These are phyloP conservation scores for Penicillium sp. DNA, from an alignment of 2,329 filamentous ascomycete genomes.

Conservation along the genomic window DNA sequence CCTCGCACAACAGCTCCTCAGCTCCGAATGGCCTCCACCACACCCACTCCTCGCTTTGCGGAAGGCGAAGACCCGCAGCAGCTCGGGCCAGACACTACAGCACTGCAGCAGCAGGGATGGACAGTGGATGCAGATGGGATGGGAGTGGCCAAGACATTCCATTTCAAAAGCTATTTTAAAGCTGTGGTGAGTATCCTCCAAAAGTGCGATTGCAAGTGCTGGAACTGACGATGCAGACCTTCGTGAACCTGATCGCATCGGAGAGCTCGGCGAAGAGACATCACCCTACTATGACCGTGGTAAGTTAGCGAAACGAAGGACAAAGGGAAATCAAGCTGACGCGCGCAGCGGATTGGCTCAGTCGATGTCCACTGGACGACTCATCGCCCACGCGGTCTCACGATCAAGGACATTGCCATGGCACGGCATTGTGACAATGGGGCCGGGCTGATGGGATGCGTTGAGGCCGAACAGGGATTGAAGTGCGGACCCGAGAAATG, in stretches of 20 bases:
- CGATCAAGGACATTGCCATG: constrained; percentile 35
- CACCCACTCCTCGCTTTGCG: constrained; percentile 24
- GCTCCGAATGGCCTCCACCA: constrained; percentile 19
- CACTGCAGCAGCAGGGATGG: constrained; percentile 31
- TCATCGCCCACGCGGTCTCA: constrained; percentile 37
- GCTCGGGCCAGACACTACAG: constrained; percentile 21
- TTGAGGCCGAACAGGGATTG: constrained; percentile 28
- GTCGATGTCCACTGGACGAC: constrained; percentile 41
- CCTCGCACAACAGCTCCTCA: background rate
- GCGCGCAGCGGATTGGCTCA: constrained; percentile 30
- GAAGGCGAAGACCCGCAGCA: constrained; percentile 28
- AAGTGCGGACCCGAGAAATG: constrained; percentile 24
- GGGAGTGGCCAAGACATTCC: constrained; percentile 37
- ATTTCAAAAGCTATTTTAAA: constrained; percentile 39
- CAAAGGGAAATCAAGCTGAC: constrained; percentile 9
- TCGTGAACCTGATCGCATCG: constrained; percentile 36
- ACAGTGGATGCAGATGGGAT: constrained; percentile 30
- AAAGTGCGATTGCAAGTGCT: background rate
- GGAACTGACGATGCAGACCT: constrained; percentile 24
- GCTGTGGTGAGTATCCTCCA: constrained; percentile 27
- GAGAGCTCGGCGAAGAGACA: constrained; percentile 37
- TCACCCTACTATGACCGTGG: constrained; percentile 38
- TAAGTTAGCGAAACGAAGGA: constrained; percentile 18
- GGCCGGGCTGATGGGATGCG: constrained; percentile 31
- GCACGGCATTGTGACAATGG: constrained; percentile 37